Evolutionary conservation across 2,329 filamentous ascomycete species (phyloP), one percentile per base, ranked within the genome.

Genomic region (Claviceps sp.): DNA sequence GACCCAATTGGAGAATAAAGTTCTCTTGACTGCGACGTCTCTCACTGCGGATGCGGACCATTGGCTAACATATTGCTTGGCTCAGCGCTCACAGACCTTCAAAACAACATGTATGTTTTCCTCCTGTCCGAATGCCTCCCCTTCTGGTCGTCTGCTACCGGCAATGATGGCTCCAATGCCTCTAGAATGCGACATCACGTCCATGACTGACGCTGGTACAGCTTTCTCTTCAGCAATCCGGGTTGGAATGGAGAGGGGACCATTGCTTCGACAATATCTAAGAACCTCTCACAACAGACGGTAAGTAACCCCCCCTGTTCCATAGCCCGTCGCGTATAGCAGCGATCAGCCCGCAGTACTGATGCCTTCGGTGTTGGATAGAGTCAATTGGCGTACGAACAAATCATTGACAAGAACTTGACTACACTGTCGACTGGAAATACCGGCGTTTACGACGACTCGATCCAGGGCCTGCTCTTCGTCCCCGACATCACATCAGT

Each of bases 391-490:
- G 73, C 74, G 52, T 80, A 79, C 60, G 72, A 79, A 53, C 69
- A 74, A 54, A 69, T 70, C 45, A 65, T 79, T 50, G 59, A 64
- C 20, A 66, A 67, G 53, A 85, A 86, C 60, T 77, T 95, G 49
- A 87, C 83, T 45, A 94, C 88, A 0, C 73, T 96, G 14, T 87
- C 87, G 3, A 80, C 77, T 36, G 85, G 81, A 55, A 82, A 80
- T 63, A 74, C 79, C 50, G 73, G 77, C 36, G 72, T 72, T 8
- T 66, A 73, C 41, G 79, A 83, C 57, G 77, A 77, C 51, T 71
- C 79, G 51, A 80, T 93, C 38, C 78, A 81, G 57, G 91, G 91
- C 55, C 77, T 96, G 16, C 76, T 97, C 53, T 97, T 93, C 65
- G 85, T 95, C 2, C 93, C 91, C 4, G 79, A 83, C 54, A 74